Percentiles rank a stretch among this genome's conserved stretches.
Conservation (phyloP, 768 basidiomycete genomes). For the Rhodosporidiobolus odoratus region DNA sequence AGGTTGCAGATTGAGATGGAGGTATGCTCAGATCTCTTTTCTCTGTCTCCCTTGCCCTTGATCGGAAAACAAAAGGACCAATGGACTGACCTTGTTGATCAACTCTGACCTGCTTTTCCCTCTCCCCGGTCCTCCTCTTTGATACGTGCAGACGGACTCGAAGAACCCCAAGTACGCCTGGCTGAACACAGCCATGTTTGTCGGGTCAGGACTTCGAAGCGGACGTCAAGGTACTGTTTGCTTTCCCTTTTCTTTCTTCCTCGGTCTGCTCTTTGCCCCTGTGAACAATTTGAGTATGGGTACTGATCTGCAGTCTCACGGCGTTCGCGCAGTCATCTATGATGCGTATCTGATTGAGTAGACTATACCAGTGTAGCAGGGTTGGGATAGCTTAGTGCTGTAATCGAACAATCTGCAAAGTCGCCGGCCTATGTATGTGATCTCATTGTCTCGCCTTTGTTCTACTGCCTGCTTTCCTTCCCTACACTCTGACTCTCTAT, state of each 20-base stretch:
- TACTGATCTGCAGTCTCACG: background rate
- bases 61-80: background rate
- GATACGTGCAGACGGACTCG: constrained; percentile 18
- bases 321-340: constrained; percentile 17
- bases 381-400: too few relatives aligned
- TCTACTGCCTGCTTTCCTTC: too few relatives aligned
- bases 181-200: constrained; percentile 25
- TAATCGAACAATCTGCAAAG: too few relatives aligned
- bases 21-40: background rate
- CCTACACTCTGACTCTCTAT: too few relatives aligned
- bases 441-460: too few relatives aligned
- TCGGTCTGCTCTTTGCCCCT: too few relatives aligned
- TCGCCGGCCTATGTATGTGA: too few relatives aligned
- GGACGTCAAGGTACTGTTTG: constrained; percentile 28
- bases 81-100: background rate
- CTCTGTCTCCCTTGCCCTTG: background rate
- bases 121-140: background rate
- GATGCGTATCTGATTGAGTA: constrained; percentile 31
- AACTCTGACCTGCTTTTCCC: background rate
- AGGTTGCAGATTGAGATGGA: constrained; percentile 34
- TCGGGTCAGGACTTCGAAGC: constrained; percentile 12
- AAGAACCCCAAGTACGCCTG: constrained; percentile 18
- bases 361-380: too few relatives aligned
- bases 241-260: background rate
- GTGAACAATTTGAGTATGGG: too few relatives aligned